Percentiles rank a stretch among this genome's conserved stretches.
Conservation (phyloP, 2,329 filamentous ascomycete species). For the Metarhizium rileyi region DNA sequence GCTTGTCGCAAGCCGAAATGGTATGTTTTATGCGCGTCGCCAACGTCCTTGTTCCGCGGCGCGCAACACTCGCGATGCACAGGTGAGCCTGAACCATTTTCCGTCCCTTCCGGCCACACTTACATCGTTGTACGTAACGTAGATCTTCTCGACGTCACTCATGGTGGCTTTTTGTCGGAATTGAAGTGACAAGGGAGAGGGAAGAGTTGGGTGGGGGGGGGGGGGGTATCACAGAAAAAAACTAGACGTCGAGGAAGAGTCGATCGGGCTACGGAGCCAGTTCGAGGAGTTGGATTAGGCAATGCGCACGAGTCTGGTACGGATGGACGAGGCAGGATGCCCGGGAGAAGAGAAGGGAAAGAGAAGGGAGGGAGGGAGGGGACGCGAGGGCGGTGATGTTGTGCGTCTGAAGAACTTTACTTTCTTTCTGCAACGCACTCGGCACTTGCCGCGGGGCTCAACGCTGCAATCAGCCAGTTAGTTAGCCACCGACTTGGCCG, state of each 20-base stretch:
- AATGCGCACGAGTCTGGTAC: not conserved
- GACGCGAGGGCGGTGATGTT: not conserved
- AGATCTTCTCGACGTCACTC: conserved; percentile 62
- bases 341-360: conserved; percentile 11
- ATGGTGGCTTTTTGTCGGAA: conserved; percentile 39
- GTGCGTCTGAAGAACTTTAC: conserved; percentile 1
- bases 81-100: not conserved
- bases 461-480: no score
- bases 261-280: not conserved
- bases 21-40: not conserved
- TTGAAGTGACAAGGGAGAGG: not conserved
- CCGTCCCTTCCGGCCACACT: conserved; percentile 20
- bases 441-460: no score
- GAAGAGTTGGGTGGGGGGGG: not conserved
- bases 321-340: conserved; percentile 6
- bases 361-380: not conserved
- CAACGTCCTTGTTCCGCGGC: not conserved
- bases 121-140: conserved; percentile 89
- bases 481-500: no score
- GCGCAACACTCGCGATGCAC: not conserved
- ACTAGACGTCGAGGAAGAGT: not conserved
- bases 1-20: not conserved
- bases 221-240: not conserved
- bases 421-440: not conserved
- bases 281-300: not conserved